Base-by-base conservation (phyloP, 1,139 yeast species). In the Entelexis sorbosivorans region DNA sequence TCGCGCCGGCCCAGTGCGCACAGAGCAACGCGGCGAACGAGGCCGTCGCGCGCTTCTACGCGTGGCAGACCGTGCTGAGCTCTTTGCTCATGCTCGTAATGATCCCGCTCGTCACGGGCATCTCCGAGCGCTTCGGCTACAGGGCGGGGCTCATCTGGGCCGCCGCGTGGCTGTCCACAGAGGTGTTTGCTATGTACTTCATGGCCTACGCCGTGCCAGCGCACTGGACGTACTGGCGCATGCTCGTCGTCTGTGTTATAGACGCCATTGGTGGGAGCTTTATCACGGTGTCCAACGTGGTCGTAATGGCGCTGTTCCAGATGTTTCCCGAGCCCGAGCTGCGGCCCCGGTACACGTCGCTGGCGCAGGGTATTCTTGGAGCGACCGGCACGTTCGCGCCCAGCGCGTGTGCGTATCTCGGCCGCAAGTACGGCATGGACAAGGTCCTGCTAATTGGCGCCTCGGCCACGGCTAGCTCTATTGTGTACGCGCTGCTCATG, bases 271-370 rank as follows among this genome's bases (percentile, higher is more conserved):
- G 17, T 4, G 50, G 47, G 16, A 26, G 47, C 5, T 13, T 19
- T 19, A 13, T 40, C n/a, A 44, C 35, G 11, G 13, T 42, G 7
- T 7, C 10, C 24, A 48, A 48, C 14, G 17, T 33, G 2, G 2
- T 11, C 5, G 3, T 17, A 7, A 47, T 48, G 9, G 28, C 35
- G 3, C 2, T 42, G 2, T 16, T 20, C 19, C 47, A 48, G 38
- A 24, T 48, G 16, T 48, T 48, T 14, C 40, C 47, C 8, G 47
- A 48, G 40, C 47, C 50, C 13, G 42, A 48, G 39, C 35, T 40
- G 36, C 31, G 50, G 7, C 50, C 50, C 11, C 35, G 38, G 4
- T 48, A 48, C 33, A n/a, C 34, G 8, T 20, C 38, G 10, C 22
- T 39, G n/a, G 6, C 29, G 14, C 9, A 9, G 10, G 47, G 43